A percentile compares a stretch with the other conserved stretches of the same genome.
Evolutionary conservation across 2,329 filamentous ascomycete species (phyloP).

Genomic region (Davidsoniella neocaledoniae): DNA sequence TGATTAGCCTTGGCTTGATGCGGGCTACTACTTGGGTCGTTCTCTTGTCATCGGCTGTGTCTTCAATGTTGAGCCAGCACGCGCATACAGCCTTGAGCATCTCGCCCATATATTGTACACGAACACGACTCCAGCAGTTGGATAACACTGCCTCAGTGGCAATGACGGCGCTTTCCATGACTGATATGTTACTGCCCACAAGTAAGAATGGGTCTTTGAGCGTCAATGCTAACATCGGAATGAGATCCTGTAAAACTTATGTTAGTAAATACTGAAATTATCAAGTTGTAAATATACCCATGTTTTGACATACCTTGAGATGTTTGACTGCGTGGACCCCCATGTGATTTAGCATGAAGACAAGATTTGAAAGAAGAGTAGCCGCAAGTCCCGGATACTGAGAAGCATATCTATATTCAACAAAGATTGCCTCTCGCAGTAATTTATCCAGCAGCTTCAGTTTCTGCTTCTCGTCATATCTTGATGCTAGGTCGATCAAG

Average conservation of each 20-base stretch:
- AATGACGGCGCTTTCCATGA: conserved; percentile 26
- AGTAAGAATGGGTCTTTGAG: conserved; percentile 51
- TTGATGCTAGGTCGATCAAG: conserved; percentile 29
- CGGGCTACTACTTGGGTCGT: background rate
- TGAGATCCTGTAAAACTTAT: conserved; percentile 31
- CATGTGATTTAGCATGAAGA: conserved; percentile 34
- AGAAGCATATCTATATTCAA: conserved; percentile 38
- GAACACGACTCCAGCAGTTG: conserved; percentile 55
- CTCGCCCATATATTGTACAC: conserved; percentile 18
- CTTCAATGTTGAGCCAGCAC: conserved; percentile 41
- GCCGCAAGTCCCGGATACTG: conserved; percentile 40
- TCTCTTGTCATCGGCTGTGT: conserved; percentile 17
- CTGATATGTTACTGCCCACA: conserved; percentile 37
- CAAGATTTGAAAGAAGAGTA: conserved; percentile 35
- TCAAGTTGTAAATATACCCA: background rate
- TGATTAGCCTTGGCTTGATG: background rate
- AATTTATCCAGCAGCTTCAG: conserved; percentile 33
- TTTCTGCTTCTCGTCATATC: conserved; percentile 17
- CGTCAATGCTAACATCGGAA: conserved; percentile 48
- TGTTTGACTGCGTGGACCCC: conserved; percentile 50
- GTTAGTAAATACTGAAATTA: background rate
- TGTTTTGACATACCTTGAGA: conserved; percentile 33
- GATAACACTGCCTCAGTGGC: conserved; percentile 41
- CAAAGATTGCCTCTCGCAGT: conserved; percentile 38
- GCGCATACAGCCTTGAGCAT: conserved; percentile 44